Percentiles rank a stretch among this genome's conserved stretches.
Conservation (phyloP, 2,329 filamentous ascomycete genomes). For the Cladosporium phlei region DNA sequence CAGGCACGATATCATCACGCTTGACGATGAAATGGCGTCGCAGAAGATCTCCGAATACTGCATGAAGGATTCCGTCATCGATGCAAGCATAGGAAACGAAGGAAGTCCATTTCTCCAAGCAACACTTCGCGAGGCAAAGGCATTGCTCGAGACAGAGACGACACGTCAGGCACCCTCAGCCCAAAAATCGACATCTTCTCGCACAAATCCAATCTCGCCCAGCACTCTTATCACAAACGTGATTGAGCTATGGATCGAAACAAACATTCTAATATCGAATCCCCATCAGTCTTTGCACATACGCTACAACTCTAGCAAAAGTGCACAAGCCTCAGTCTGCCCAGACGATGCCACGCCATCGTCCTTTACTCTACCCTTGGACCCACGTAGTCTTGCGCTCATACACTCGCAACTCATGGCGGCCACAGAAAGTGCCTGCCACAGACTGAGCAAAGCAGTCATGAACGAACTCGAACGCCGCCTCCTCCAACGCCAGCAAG, state of each 20-base stretch:
- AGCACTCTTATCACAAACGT: constrained; percentile 48
- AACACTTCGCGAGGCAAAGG: constrained; percentile 39
- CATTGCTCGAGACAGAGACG: constrained; percentile 16
- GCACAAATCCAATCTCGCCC: constrained; percentile 14
- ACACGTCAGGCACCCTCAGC: constrained; percentile 2
- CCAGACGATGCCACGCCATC: not conserved
- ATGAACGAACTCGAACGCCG: constrained; percentile 58
- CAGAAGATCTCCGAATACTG: constrained; percentile 50
- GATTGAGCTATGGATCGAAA: constrained; percentile 54
- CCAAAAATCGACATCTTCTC: constrained; percentile 1
- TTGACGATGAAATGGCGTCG: constrained; percentile 40
- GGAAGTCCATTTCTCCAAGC: constrained; percentile 48
- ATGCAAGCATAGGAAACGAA: constrained; percentile 44
- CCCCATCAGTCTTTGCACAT: not conserved
- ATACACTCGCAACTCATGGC: constrained; percentile 53
- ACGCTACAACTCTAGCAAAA: not conserved
- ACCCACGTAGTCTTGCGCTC: constrained; percentile 35
- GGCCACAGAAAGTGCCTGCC: constrained; percentile 51
- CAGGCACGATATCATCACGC: constrained; percentile 22
- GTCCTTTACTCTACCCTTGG: not conserved
- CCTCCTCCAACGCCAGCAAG: constrained; percentile 54
- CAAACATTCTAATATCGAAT: constrained; percentile 42
- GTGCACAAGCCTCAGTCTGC: not conserved
- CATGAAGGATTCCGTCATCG: not conserved
- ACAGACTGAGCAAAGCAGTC: constrained; percentile 48